phyloP scores from a whole-genome alignment of 805 yeast species.

The Ascoidea rubescens region DNA sequence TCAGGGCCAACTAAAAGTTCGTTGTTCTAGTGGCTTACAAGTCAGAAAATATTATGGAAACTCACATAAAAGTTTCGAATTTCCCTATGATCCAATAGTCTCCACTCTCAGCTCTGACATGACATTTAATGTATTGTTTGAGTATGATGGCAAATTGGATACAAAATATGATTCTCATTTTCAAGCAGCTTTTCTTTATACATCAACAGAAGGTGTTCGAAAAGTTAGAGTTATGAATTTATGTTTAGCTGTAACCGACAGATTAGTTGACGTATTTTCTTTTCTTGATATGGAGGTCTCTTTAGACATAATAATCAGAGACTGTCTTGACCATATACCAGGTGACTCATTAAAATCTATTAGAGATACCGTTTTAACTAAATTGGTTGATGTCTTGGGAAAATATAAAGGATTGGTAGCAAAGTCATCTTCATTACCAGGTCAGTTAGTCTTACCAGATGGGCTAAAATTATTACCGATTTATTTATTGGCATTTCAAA shows the following conservation, averaged over 20 bases:
- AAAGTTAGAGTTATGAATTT: constrained; percentile 79
- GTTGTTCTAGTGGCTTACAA: constrained; percentile 81
- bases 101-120: constrained; percentile 53
- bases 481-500: constrained; percentile 54
- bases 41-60: constrained; percentile 63
- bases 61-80: constrained; percentile 22
- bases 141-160: constrained; percentile 62
- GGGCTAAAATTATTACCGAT: constrained; percentile 60
- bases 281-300: constrained; percentile 69
- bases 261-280: constrained; percentile 58
- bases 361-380: constrained; percentile 37
- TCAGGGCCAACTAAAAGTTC: constrained; percentile 70
- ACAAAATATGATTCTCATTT: constrained; percentile 70
- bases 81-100: constrained; percentile 48
- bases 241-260: constrained; percentile 68
- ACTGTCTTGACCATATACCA: constrained; percentile 26
- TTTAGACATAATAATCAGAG: constrained; percentile 37
- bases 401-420: constrained; percentile 38
- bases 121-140: constrained; percentile 55
- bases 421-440: constrained; percentile 29
- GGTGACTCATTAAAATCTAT: constrained; percentile 31
- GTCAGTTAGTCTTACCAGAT: constrained; percentile 71
- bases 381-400: constrained; percentile 41
- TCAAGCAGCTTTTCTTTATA: constrained; percentile 81
- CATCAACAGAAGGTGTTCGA: constrained; percentile 61